Percentiles rank a stretch among this genome's conserved stretches.
phyloP scores from a whole-genome alignment of 2,329 filamentous ascomycete genomes.

The Penicillium sp. region DNA sequence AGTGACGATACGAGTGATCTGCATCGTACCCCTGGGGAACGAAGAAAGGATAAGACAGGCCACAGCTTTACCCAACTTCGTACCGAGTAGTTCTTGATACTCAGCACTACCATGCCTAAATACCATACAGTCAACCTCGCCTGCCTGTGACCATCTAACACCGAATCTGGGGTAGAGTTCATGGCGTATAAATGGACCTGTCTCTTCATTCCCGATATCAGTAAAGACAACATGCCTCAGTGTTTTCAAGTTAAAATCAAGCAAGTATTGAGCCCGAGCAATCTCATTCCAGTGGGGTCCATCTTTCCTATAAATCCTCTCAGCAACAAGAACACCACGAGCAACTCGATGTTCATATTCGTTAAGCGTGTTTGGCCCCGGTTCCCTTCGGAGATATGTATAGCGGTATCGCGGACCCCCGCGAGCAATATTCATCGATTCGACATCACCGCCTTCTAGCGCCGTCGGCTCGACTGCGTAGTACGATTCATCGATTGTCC shows the following conservation, averaged over 20 bases:
- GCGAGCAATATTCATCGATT: not conserved
- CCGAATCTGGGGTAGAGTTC: not conserved
- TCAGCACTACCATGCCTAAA: not conserved
- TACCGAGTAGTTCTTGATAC: constrained; percentile 3
- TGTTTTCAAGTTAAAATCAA: not conserved
- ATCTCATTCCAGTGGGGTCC: constrained; percentile 2
- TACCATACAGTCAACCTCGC: not conserved
- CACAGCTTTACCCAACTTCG: not conserved
- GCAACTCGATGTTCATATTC: not conserved
- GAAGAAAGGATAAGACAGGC: not conserved
- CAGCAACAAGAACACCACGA: not conserved
- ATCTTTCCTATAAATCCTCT: not conserved
- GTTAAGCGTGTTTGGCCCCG: not conserved
- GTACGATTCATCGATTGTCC: not conserved
- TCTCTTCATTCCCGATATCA: not conserved
- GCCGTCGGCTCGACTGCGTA: not conserved
- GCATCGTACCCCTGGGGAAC: not conserved
- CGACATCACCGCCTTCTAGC: not conserved
- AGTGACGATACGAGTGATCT: not conserved
- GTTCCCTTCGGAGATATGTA: not conserved
- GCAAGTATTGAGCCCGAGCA: not conserved
- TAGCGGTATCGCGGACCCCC: not conserved
- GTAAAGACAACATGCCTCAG: not conserved
- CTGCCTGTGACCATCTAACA: not conserved
- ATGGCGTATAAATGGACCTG: not conserved